Evolutionary conservation across 768 basidiomycete species (phyloP), one percentile per base, ranked within the genome.

Genomic region (Pleurotus platypus): DNA sequence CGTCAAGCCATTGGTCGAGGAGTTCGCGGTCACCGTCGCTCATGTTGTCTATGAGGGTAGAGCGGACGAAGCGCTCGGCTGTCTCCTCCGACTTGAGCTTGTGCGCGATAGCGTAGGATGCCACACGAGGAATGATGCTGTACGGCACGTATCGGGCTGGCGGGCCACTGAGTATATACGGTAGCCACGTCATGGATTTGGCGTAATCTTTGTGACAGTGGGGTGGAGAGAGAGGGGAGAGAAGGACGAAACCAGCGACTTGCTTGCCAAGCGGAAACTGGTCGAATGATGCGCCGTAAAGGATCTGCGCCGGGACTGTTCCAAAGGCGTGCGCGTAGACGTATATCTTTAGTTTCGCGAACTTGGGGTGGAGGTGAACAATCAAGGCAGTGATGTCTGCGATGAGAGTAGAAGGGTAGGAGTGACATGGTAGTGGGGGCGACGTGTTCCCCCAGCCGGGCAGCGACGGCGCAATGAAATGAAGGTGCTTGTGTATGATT

Each of bases 361-460:
- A 18, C 15, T 55, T 50, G 0, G 82, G 79, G 60, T 83, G 80
- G 27, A 83, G 73, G 63, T 82, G 79, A 16, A 72, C 65, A 40
- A 85, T 71, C 43, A 85, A 69, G 11, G 73, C 67, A 0, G 76
- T 73, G 58, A 79, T 74, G 62, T 82, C 81, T 48, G 68, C 58
- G 30, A 71, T 70, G 55, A 85, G 66, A 11, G 72, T 71, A 20
- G 73, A 66, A 49, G 76, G 64, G 62, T 78, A 84, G 1, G 75
- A 62, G 0, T 65, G 57, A 6, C 66, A 57, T 6, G 69, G 58
- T 3, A 64, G 64, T 4, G 75, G 65, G 1, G 79, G 74, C 0
- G 81, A 80, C 4, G 83, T 78, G 46, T 72, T 72, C 2, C 83
- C 83, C 83, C 84, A 85, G 1, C 82, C 84, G 18, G 81, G 78